Evolutionary conservation across 352 stramenopile species (phyloP).

Genomic region (Phytophthora pistaciae): DNA sequence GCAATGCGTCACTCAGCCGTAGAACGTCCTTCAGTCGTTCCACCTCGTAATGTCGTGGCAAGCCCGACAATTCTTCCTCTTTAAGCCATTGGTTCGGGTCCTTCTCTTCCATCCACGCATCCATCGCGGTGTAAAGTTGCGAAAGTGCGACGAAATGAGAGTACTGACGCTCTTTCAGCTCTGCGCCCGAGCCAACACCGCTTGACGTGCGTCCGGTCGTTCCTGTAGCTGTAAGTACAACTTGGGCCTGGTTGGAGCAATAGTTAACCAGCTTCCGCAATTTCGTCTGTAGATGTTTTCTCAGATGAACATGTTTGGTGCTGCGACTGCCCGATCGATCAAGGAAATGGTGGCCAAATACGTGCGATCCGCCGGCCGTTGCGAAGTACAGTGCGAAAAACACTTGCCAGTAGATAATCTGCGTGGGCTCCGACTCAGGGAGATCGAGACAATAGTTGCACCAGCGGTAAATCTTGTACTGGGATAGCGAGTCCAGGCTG

Average conservation of each 20-base stretch:
- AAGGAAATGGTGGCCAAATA: constrained; percentile 75
- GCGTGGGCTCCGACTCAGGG: constrained; percentile 52
- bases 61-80: constrained; percentile 69
- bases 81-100: constrained; percentile 85
- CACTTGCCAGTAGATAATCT: constrained; percentile 78
- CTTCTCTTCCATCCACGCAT: constrained; percentile 85
- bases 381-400: constrained; percentile 82
- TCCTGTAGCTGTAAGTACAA: constrained; percentile 57
- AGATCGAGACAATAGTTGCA: constrained; percentile 72
- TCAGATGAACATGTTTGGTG: constrained; percentile 53
- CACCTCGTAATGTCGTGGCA: constrained; percentile 83
- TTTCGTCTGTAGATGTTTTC: constrained; percentile 65
- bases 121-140: constrained; percentile 85
- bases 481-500: constrained; percentile 62
- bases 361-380: constrained; percentile 47
- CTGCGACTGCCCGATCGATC: constrained; percentile 47
- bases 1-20: constrained; percentile 65
- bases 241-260: constrained; percentile 73
- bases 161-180: constrained; percentile 63
- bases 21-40: constrained; percentile 76
- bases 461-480: constrained; percentile 80
- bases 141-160: constrained; percentile 65
- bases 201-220: constrained; percentile 2
- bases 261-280: constrained; percentile 61
- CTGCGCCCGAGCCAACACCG: constrained; percentile 11